A percentile compares a stretch with the other conserved stretches of the same genome.
These are phyloP conservation scores for Ceratobasidium sp. DNA, from an alignment of 1,284 basidiomycete species.

Conservation along the genomic window DNA sequence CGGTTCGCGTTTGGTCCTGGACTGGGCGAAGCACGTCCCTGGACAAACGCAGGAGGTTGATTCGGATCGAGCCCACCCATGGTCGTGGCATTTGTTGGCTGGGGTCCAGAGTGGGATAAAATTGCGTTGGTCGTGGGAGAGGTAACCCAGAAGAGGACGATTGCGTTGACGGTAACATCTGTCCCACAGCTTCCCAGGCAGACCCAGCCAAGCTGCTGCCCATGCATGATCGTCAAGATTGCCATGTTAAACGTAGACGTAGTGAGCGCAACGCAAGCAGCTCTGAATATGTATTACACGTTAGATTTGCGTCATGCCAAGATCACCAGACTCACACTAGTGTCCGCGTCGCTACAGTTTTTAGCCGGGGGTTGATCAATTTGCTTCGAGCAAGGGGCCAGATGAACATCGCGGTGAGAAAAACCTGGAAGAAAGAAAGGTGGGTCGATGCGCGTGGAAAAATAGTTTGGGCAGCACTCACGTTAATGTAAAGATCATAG, in stretches of 20 bases:
- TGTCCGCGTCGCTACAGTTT: slow-evolving; percentile 54
- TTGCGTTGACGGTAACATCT: slow-evolving; percentile 56
- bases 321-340: slow-evolving; percentile 45
- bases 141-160: slow-evolving; percentile 55
- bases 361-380: slow-evolving; percentile 51
- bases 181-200: slow-evolving; percentile 61
- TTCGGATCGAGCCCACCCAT: slow-evolving; percentile 11
- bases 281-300: slow-evolving; percentile 47
- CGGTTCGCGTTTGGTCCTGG: background rate
- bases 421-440: slow-evolving; percentile 46
- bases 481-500: slow-evolving; percentile 52
- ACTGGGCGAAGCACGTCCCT: background rate
- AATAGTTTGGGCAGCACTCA: background rate
- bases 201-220: slow-evolving; percentile 61
- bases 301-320: background rate
- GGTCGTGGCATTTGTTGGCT: slow-evolving; percentile 8
- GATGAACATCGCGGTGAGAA: slow-evolving; percentile 58
- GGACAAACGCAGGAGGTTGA: background rate
- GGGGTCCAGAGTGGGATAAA: slow-evolving; percentile 2
- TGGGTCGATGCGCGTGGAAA: background rate
- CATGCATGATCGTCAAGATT: slow-evolving; percentile 59
- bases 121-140: background rate
- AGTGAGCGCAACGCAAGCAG: slow-evolving; percentile 56
- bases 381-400: slow-evolving; percentile 55
- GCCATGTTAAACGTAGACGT: slow-evolving; percentile 60